Base-by-base conservation (phyloP, 768 basidiomycete species). In the Terana coerulea region DNA sequence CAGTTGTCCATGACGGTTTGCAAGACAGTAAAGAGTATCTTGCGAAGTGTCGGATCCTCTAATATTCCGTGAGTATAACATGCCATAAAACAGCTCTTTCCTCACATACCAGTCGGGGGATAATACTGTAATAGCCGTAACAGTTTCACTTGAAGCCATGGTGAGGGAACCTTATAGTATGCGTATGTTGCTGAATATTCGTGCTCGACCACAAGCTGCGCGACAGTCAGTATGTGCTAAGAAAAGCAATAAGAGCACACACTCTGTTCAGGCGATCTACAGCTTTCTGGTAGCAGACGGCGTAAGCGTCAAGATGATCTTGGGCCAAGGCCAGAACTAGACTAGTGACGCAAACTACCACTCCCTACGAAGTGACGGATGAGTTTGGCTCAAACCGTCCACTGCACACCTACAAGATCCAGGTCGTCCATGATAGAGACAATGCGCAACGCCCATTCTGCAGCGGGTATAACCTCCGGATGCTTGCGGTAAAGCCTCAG, bases 81-180 rank as follows among this genome's bases (percentile, higher is more conserved):
- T 22, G 30, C 4, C 7, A 17, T n/a, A 44, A 10, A 24, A 66
- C 8, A n/a, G 2, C 12, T 7, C 81, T 57, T n/a, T n/a, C n/a
- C n/a, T n/a, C n/a, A n/a, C n/a, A n/a, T 54, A 94, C 95, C 93
- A 53, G 95, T 86, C 2, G 97, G 91, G 6, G 95, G 86, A 65
- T 98, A 98, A 67, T 97, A 95, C 67, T 98, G 97, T 31, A 99
- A 68, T 14, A 99, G 68, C 21, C 93, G 86, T 12, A 99, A 75
- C 2, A 99, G 79, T 67, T 98, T 97, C 57, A 98, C 92, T 71
- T 98, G 95, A 29, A 98, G 74, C 97, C 95, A 98, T 0, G 95
- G 95, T 21, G 90, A 90, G 19, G 95, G 95, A 2, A 98, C 92
- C 71, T 94, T 93, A 71, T 99, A 99, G 67, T 99, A 99, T 15